phyloP scores from a whole-genome alignment of 441 rosid species.

The Syzygium malaccense region DNA sequence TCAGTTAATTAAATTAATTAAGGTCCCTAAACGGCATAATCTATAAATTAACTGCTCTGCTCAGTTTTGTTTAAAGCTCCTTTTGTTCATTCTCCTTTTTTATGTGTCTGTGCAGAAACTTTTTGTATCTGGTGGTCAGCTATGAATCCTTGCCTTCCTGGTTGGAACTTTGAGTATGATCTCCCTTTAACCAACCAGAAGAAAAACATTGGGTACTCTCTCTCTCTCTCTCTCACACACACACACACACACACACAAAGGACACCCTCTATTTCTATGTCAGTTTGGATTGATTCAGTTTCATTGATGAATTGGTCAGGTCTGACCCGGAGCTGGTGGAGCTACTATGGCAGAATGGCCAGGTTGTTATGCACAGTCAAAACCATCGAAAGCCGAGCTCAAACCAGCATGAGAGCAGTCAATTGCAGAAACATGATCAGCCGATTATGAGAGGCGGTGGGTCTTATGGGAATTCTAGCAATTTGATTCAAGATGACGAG shows the following conservation, averaged over 20 bases:
- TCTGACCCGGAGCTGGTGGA: slow-evolving; percentile 49
- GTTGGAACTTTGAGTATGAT: slow-evolving; percentile 51
- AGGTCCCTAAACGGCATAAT: not conserved
- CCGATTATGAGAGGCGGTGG: slow-evolving; percentile 11
- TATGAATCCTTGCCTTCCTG: slow-evolving; percentile 51
- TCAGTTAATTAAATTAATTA: not conserved
- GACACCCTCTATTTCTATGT: not conserved
- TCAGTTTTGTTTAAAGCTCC: not conserved
- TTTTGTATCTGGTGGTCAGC: slow-evolving; percentile 14
- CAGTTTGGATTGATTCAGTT: not conserved
- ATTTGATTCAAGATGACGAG: slow-evolving; percentile 45
- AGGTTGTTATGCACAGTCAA: slow-evolving; percentile 58
- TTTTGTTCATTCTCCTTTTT: not conserved
- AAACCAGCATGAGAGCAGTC: slow-evolving; percentile 13
- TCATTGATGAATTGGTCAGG: slow-evolving; percentile 22
- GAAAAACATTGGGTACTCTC: slow-evolving; percentile 31
- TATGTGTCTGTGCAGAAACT: slow-evolving; percentile 7
- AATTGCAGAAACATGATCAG: slow-evolving; percentile 17
- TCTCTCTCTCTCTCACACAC: not conserved
- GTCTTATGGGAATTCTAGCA: slow-evolving; percentile 22
- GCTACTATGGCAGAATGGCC: slow-evolving; percentile 62
- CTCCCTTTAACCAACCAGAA: slow-evolving; percentile 26
- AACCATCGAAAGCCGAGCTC: slow-evolving; percentile 31
- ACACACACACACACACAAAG: not conserved
- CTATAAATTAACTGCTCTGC: not conserved